A percentile compares a stretch with the other conserved stretches of the same genome.
Evolutionary conservation across 768 basidiomycete species (phyloP).

Genomic region (Tephrocybe sp.): DNA sequence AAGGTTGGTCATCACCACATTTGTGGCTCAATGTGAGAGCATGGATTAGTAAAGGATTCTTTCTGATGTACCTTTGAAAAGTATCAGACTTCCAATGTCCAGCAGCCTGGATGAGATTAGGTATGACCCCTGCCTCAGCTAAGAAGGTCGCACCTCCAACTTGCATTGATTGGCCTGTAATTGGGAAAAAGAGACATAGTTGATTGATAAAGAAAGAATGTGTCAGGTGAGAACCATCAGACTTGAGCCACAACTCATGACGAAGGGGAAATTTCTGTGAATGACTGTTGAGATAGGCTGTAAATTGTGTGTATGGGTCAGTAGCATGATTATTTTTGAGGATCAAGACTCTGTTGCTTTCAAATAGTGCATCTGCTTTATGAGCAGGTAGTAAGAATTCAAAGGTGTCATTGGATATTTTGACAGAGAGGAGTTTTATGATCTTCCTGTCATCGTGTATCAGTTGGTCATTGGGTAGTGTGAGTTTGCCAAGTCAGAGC

Average conservation of each 20-base stretch:
- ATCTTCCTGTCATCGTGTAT: conserved; percentile 1
- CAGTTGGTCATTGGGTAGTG: conserved; percentile 16
- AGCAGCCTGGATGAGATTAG: conserved; percentile 27
- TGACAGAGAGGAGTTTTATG: not conserved
- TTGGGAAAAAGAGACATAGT: conserved; percentile 6
- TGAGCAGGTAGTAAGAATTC: conserved; percentile 13
- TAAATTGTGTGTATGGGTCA: not conserved
- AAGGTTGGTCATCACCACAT: too few relatives aligned
- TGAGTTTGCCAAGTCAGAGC: conserved; percentile 26
- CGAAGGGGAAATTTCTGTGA: conserved; percentile 3
- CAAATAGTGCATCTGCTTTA: conserved; percentile 20
- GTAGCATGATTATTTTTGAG: not conserved
- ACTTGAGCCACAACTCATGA: conserved; percentile 16
- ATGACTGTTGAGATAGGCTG: conserved; percentile 1
- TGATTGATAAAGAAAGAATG: conserved; percentile 16
- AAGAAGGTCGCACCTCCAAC: conserved; percentile 36
- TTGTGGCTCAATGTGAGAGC: too few relatives aligned
- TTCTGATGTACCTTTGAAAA: conserved; percentile 25
- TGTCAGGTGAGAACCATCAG: conserved; percentile 11
- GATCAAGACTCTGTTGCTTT: conserved; percentile 19
- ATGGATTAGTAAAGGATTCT: conserved; percentile 3
- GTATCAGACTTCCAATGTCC: conserved; percentile 34
- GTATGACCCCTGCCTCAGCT: conserved; percentile 25
- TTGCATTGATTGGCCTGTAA: conserved; percentile 38
- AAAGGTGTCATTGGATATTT: not conserved